These are phyloP conservation scores for Conticribra weissflogii DNA, from an alignment of 108 stramenopile genomes.

Conservation along the genomic window DNA sequence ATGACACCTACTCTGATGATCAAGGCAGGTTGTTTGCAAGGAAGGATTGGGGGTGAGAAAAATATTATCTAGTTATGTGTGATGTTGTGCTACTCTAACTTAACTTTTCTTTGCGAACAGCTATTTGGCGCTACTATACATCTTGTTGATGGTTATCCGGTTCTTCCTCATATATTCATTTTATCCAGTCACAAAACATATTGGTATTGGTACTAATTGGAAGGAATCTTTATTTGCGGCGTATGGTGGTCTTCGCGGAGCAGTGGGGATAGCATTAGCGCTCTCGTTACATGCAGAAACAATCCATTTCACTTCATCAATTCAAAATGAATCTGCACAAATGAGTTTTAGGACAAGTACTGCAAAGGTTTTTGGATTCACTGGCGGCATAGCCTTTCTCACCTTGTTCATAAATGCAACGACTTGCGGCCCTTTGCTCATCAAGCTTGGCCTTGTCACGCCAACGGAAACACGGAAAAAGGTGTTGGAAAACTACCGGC, in stretches of 20 bases:
- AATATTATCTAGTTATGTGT: slow-evolving; percentile 61
- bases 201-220: slow-evolving; percentile 58
- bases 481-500: slow-evolving; percentile 45
- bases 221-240: slow-evolving; percentile 64
- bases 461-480: slow-evolving; percentile 50
- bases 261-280: slow-evolving; percentile 79
- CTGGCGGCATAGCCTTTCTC: slow-evolving; percentile 60
- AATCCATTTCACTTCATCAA: background rate
- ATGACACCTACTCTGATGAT: background rate
- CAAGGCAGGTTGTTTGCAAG: slow-evolving; percentile 9
- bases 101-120: slow-evolving; percentile 1
- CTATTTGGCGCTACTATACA: slow-evolving; percentile 48
- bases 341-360: background rate
- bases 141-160: slow-evolving; percentile 69
- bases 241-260: slow-evolving; percentile 83
- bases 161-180: slow-evolving; percentile 49
- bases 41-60: slow-evolving; percentile 22
- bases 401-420: slow-evolving; percentile 63
- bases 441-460: slow-evolving; percentile 56
- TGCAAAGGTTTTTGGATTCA: slow-evolving; percentile 29
- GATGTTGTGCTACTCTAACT: slow-evolving; percentile 21
- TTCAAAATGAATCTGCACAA: background rate
- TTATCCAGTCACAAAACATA: slow-evolving; percentile 69
- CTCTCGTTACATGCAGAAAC: slow-evolving; percentile 63
- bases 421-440: slow-evolving; percentile 56